Evolutionary conservation across 805 yeast genomes (phyloP).

Genomic region (Yamadazyma laniorum): DNA sequence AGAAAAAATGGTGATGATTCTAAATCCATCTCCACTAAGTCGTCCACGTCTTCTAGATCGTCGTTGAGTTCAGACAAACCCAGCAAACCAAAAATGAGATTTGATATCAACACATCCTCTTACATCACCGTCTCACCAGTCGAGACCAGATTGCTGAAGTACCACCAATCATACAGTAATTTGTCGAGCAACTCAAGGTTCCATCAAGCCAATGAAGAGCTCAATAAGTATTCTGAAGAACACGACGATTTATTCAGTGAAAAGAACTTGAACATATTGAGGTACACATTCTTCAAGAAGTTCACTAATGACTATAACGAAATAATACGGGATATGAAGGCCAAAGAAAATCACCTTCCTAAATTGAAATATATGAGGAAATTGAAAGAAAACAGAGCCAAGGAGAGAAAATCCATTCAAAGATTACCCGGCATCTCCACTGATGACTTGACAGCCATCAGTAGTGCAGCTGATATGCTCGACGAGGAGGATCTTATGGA

Average conservation of each 20-base stretch:
- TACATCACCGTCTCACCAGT: constrained; percentile 5
- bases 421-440: constrained; percentile 11
- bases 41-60: constrained; percentile 11
- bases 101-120: constrained; percentile 11
- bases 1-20: constrained; percentile 5
- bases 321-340: constrained; percentile 8
- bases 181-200: constrained; percentile 9
- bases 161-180: constrained; percentile 6
- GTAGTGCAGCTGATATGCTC: neutral
- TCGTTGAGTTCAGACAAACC: constrained; percentile 6
- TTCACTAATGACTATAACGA: constrained; percentile 11
- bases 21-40: constrained; percentile 10
- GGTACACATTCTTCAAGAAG: constrained; percentile 14
- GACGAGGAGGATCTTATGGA: neutral
- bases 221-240: constrained; percentile 9
- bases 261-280: constrained; percentile 13
- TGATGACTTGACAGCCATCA: constrained; percentile 5
- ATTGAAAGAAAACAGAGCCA: constrained; percentile 8
- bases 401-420: constrained; percentile 6
- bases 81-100: constrained; percentile 6
- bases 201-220: constrained; percentile 10
- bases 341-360: constrained; percentile 7
- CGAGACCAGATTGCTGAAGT: constrained; percentile 8
- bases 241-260: constrained; percentile 12
- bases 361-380: constrained; percentile 14